Evolutionary conservation across 2,329 filamentous ascomycete genomes (phyloP).

Genomic region (Claviceps cyperi): DNA sequence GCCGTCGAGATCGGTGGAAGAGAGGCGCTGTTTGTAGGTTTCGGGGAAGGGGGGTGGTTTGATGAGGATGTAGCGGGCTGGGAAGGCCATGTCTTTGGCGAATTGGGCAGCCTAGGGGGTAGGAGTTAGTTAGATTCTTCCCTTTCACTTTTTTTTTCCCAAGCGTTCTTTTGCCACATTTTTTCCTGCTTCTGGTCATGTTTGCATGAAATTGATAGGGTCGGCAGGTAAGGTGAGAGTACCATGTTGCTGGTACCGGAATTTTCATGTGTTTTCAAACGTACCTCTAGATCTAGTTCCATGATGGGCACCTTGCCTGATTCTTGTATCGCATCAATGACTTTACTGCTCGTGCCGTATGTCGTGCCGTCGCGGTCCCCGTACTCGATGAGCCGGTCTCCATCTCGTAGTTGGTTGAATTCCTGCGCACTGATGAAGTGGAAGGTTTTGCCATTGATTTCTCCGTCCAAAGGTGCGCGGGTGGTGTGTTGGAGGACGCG

Average conservation of each 20-base stretch:
- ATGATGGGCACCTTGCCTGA: constrained; percentile 46
- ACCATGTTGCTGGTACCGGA: background rate
- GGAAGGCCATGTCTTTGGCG: constrained; percentile 41
- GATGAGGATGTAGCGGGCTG: constrained; percentile 41
- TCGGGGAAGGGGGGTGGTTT: constrained; percentile 26
- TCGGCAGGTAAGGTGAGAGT: no score
- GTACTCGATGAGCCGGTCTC: constrained; percentile 45
- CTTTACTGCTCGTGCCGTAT: constrained; percentile 42
- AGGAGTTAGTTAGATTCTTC: background rate
- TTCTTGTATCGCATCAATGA: constrained; percentile 35
- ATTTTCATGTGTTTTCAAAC: constrained; percentile 4
- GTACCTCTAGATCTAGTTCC: constrained; percentile 38
- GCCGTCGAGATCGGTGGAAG: constrained; percentile 13
- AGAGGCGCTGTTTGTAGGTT: constrained; percentile 15
- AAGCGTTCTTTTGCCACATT: background rate
- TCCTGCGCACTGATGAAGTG: constrained; percentile 41
- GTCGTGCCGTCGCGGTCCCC: constrained; percentile 32
- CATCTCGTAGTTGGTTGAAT: constrained; percentile 44
- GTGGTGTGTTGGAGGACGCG: constrained; percentile 41
- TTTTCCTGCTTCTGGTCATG: background rate
- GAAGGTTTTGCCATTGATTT: constrained; percentile 36
- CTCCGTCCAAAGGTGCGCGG: constrained; percentile 31
- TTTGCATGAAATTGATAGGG: background rate
- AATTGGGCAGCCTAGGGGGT: constrained; percentile 35
- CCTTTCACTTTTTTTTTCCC: background rate